phyloP scores from a whole-genome alignment of 139 green algal species.

The Coelastrella sp. region DNA sequence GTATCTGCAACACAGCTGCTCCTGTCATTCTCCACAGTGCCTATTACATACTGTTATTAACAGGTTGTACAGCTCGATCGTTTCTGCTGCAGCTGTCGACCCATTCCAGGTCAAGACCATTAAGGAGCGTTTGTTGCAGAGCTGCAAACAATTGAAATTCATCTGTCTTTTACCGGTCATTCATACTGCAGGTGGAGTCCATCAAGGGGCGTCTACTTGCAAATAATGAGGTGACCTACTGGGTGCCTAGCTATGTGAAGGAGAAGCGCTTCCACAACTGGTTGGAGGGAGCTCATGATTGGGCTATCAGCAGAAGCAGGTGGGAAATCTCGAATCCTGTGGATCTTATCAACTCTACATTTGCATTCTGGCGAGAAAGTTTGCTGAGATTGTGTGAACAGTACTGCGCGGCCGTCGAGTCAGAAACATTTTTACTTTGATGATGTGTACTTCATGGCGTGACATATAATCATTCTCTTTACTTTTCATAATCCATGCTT shows the following conservation, averaged over 20 bases:
- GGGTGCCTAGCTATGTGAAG: constrained; percentile 96
- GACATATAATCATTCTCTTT: too few relatives aligned
- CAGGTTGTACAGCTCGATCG: too few relatives aligned
- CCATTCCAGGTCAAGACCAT: constrained; percentile 73
- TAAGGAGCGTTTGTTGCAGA: constrained; percentile 88
- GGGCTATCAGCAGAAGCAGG: constrained; percentile 74
- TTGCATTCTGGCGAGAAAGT: too few relatives aligned
- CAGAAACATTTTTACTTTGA: too few relatives aligned
- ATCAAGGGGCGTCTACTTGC: constrained; percentile 91
- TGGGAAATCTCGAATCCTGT: background rate
- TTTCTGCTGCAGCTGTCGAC: background rate
- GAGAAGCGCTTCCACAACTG: constrained; percentile 99
- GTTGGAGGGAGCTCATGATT: constrained; percentile 96
- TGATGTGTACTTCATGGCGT: too few relatives aligned
- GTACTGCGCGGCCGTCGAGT: too few relatives aligned
- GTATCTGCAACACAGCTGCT: too few relatives aligned
- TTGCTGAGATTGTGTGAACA: too few relatives aligned
- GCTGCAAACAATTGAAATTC: constrained; percentile 34
- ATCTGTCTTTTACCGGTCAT: background rate
- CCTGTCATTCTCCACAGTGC: too few relatives aligned
- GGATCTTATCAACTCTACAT: too few relatives aligned
- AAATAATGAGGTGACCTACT: constrained; percentile 94
- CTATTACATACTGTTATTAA: too few relatives aligned
- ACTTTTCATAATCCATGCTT: too few relatives aligned
- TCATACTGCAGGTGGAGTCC: constrained; percentile 65